These are phyloP conservation scores for Populus deltoides DNA, from an alignment of 345 rosid genomes.

Conservation along the genomic window DNA sequence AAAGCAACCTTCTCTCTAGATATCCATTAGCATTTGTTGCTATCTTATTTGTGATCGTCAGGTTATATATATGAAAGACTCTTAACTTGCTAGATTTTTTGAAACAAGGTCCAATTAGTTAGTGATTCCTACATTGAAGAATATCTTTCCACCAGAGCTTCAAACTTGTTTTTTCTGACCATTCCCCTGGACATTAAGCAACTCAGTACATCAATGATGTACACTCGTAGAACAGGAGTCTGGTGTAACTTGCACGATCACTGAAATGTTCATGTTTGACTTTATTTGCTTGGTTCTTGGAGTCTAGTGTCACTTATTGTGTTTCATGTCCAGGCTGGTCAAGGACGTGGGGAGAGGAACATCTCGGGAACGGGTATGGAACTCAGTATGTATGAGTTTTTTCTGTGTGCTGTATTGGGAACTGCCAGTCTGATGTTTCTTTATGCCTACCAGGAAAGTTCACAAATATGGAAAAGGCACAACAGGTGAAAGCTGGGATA, in stretches of 20 bases:
- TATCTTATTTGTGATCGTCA: background rate
- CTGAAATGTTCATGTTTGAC: background rate
- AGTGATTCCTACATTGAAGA: no score
- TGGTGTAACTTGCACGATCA: no score
- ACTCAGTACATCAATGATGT: background rate
- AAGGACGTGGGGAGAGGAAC: conserved; percentile 99
- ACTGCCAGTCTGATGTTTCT: conserved; percentile 8
- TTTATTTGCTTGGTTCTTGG: background rate
- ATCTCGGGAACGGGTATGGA: conserved; percentile 90
- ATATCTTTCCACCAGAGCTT: background rate
- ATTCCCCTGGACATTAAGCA: background rate
- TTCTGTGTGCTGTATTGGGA: background rate
- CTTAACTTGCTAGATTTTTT: background rate
- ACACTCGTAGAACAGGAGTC: background rate
- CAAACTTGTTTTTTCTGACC: background rate
- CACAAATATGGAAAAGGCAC: conserved; percentile 98
- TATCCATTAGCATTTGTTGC: background rate
- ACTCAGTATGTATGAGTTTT: background rate
- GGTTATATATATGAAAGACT: background rate
- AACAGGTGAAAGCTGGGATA: conserved; percentile 96
- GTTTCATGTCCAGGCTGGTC: conserved; percentile 69
- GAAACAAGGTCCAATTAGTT: background rate
- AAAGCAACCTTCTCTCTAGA: background rate
- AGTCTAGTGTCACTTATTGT: background rate
- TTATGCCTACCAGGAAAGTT: conserved; percentile 59